These are phyloP conservation scores for Epichloe hybrida DNA, from an alignment of 2,329 filamentous ascomycete genomes.

Conservation along the genomic window DNA sequence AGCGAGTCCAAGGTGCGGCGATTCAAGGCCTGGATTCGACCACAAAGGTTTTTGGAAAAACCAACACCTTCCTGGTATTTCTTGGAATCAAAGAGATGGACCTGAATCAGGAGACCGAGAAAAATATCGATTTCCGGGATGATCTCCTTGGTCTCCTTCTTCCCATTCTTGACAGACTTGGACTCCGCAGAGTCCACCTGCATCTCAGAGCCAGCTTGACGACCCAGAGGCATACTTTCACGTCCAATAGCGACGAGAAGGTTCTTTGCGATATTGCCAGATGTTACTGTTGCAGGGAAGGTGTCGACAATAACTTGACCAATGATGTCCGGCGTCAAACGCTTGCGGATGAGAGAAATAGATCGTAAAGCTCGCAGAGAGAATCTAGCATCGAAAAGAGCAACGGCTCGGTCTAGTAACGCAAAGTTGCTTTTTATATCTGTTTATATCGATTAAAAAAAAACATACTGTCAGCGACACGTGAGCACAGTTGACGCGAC, in stretches of 20 bases:
- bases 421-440: slow-evolving; percentile 93
- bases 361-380: slow-evolving; percentile 86
- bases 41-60: slow-evolving; percentile 73
- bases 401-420: slow-evolving; percentile 81
- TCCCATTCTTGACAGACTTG: slow-evolving; percentile 42
- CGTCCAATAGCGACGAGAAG: slow-evolving; percentile 59
- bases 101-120: slow-evolving; percentile 73
- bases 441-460: slow-evolving; percentile 23
- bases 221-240: slow-evolving; percentile 49
- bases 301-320: slow-evolving; percentile 70
- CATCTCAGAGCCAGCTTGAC: slow-evolving; percentile 49
- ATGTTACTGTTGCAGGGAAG: slow-evolving; percentile 48
- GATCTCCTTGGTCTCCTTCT: slow-evolving; percentile 60
- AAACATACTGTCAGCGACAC: slow-evolving; percentile 7
- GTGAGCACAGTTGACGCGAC: neutral
- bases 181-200: slow-evolving; percentile 52
- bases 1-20: slow-evolving; percentile 87
- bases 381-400: slow-evolving; percentile 89
- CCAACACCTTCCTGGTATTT: slow-evolving; percentile 65
- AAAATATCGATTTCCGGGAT: slow-evolving; percentile 84
- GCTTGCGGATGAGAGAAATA: slow-evolving; percentile 90
- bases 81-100: slow-evolving; percentile 78
- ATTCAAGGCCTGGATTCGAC: slow-evolving; percentile 79
- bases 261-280: slow-evolving; percentile 52
- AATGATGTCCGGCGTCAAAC: slow-evolving; percentile 69